These are phyloP conservation scores for Calycina marina DNA, from an alignment of 2,329 filamentous ascomycete genomes.

Conservation along the genomic window DNA sequence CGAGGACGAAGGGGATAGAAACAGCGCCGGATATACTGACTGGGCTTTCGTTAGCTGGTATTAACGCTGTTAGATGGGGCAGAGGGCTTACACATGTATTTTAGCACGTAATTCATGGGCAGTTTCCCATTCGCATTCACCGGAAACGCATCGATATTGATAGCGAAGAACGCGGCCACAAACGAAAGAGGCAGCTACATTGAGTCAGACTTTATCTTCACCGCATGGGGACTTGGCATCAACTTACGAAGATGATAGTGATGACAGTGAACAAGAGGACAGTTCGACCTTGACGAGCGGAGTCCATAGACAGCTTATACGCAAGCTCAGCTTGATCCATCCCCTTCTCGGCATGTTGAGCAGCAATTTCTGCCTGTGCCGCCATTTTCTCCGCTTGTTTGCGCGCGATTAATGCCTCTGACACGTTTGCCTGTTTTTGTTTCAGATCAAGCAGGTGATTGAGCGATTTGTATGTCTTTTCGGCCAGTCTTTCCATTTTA, in stretches of 20 bases:
- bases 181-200: slow-evolving; percentile 3
- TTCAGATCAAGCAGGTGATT: slow-evolving; percentile 6
- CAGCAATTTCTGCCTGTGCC: not conserved
- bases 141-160: slow-evolving; percentile 2
- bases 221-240: not conserved
- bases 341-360: not conserved
- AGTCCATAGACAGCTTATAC: slow-evolving; percentile 1
- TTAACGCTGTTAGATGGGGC: not conserved
- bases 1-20: slow-evolving; percentile 1
- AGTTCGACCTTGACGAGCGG: slow-evolving; percentile 3
- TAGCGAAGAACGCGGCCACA: slow-evolving; percentile 3
- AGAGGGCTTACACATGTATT: not conserved
- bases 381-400: slow-evolving; percentile 1
- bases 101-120: not conserved
- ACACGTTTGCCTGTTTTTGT: slow-evolving; percentile 6
- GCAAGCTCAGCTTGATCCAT: slow-evolving; percentile 1
- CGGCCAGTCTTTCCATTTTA: slow-evolving; percentile 1
- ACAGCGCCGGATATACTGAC: not conserved
- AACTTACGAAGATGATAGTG: slow-evolving; percentile 4
- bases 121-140: slow-evolving; percentile 1
- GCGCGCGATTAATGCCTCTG: slow-evolving; percentile 2
- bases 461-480: slow-evolving; percentile 3
- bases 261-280: slow-evolving; percentile 3
- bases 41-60: not conserved
- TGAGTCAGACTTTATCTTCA: not conserved